phyloP scores from a whole-genome alignment of 2,329 filamentous ascomycete genomes.

The Botrytis squamosa region DNA sequence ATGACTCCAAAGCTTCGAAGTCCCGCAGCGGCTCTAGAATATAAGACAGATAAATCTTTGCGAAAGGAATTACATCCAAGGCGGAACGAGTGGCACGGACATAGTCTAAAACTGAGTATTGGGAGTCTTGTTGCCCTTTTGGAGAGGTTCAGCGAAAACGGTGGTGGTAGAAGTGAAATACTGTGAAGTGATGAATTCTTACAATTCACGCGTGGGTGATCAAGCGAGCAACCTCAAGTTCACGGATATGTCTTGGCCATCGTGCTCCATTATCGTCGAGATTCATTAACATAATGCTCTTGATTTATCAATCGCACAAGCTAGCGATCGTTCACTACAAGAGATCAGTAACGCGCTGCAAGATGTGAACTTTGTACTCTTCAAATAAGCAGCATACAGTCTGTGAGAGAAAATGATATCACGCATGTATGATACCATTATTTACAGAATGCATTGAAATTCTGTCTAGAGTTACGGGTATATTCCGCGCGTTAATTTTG shows the following conservation, averaged over 20 bases:
- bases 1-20: neutral
- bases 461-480: neutral
- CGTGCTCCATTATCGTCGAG: neutral
- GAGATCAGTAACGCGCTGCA: no score
- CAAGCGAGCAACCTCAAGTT: neutral
- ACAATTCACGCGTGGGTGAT: neutral
- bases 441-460: no score
- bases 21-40: neutral
- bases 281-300: no score
- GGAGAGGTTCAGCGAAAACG: neutral
- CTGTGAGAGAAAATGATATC: no score
- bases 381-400: no score
- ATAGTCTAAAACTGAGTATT: neutral
- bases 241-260: neutral
- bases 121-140: neutral
- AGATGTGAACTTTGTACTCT: no score
- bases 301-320: neutral
- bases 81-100: fast-evolving
- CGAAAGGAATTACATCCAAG: neutral
- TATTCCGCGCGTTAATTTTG: no score
- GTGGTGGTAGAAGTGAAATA: neutral
- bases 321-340: no score
- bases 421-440: no score
- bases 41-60: neutral
- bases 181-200: neutral